Conservation (phyloP, 139 green algal species). For the Auxenochlorella pyrenoidosa region DNA sequence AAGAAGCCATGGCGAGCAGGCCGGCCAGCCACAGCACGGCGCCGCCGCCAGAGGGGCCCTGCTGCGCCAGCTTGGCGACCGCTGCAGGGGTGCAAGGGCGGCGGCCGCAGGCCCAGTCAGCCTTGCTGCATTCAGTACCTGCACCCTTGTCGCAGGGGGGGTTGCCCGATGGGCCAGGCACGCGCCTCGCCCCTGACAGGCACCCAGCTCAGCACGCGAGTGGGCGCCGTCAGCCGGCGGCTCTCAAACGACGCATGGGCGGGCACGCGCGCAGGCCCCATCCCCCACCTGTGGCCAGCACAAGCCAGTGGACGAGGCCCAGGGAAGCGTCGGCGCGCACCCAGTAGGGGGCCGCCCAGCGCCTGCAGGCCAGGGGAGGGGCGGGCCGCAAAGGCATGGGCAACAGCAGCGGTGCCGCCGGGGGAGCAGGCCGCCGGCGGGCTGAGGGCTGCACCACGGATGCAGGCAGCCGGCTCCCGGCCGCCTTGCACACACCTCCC, state of each 20-base stretch:
- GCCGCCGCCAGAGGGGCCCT: background rate
- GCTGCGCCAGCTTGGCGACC: background rate
- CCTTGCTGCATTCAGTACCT: too few species aligned
- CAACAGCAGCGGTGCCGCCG: background rate
- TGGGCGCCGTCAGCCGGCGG: too few species aligned
- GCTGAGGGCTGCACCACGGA: background rate
- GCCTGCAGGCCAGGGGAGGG: background rate
- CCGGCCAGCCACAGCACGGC: slow-evolving; percentile 4
- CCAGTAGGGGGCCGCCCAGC: slow-evolving; percentile 9
- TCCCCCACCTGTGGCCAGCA: background rate
- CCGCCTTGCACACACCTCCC: too few species aligned
- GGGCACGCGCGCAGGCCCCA: background rate
- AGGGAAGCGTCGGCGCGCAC: background rate
- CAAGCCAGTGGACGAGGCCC: slow-evolving; percentile 1
- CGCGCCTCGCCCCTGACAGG: too few species aligned
- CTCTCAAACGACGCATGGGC: too few species aligned
- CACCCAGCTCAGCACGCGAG: too few species aligned
- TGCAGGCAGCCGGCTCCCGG: background rate
- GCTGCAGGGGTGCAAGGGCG: too few species aligned
- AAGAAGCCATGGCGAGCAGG: background rate
- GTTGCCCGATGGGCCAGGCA: too few species aligned
- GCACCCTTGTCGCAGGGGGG: too few species aligned
- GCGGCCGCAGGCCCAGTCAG: too few species aligned
- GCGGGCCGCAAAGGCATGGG: background rate
- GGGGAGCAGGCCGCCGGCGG: too few species aligned